A percentile compares a stretch with the other conserved stretches of the same genome.
Evolutionary conservation across 2,329 filamentous ascomycete species (phyloP).

Genomic region (Stagonosporopsis vannaccii): DNA sequence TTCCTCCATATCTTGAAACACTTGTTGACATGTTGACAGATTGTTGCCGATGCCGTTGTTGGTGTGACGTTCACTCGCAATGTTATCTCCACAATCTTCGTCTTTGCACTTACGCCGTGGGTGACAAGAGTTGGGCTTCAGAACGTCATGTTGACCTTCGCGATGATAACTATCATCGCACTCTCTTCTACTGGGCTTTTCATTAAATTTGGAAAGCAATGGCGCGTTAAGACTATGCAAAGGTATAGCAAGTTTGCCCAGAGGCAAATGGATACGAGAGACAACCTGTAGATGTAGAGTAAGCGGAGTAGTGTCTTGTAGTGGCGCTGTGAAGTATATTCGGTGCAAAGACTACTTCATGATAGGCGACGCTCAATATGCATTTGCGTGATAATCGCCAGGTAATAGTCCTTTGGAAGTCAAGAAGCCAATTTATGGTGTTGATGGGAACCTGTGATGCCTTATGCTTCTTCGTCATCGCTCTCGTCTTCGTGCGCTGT

Average conservation of each 20-base stretch:
- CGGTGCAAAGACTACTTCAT: background rate
- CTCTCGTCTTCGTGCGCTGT: constrained; percentile 47
- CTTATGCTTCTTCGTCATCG: constrained; percentile 20
- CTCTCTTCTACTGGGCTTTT: constrained; percentile 15
- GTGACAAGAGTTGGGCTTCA: constrained; percentile 26
- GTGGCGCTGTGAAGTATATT: background rate
- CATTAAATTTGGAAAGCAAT: constrained; percentile 15
- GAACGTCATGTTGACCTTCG: constrained; percentile 22
- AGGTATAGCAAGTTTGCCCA: constrained; percentile 5
- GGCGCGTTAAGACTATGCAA: constrained; percentile 2
- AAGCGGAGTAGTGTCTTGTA: background rate
- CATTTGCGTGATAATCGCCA: background rate
- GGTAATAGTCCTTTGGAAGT: background rate
- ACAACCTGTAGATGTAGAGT: background rate
- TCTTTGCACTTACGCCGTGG: constrained; percentile 58
- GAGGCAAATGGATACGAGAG: constrained; percentile 14
- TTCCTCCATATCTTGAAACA: background rate
- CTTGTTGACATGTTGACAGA: constrained; percentile 15
- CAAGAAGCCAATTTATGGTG: too few relatives aligned
- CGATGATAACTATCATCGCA: constrained; percentile 7
- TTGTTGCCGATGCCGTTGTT: constrained; percentile 57
- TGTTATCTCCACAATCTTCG: constrained; percentile 53
- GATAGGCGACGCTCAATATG: too few relatives aligned
- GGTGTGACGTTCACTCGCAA: constrained; percentile 57
- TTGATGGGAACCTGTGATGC: background rate